Base-by-base conservation (phyloP, 371 early-diverging fungal genomes). In the Mortierella sp. region DNA sequence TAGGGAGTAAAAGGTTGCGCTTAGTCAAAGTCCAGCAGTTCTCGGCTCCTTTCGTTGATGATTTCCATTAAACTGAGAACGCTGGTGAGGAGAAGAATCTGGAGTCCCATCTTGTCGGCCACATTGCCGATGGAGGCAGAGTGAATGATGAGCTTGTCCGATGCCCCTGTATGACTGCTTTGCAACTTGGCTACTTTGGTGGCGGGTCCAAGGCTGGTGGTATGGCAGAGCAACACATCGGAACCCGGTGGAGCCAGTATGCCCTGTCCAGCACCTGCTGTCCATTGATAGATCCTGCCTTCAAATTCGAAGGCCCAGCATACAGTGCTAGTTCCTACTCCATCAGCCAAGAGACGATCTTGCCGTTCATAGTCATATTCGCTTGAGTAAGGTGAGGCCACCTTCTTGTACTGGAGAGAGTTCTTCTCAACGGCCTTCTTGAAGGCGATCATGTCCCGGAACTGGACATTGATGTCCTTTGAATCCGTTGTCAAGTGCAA, bases 231-330 rank as follows among this genome's bases (percentile, higher is more conserved):
- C 10, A 74, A 51, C 16, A 74, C 64, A 40, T 74, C 74, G 1
- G 67, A 67, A 6, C 74, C 74, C 21, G 74, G 74, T 1, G 74
- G 74, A 7, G 74, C 74, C 44, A 58, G 24, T 48, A 74, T 74
- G 5, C 74, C 74, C n/a, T 74, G 74, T 1, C 74, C 68, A 37
- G 37, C 55, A 6, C 74, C 74, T 21, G 74, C 68, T 8, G 74
- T 74, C 74, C 74, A 74, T 19, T 74, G 67, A 41, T 63, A 74
- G 28, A 74, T 74, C 49, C 53, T 62, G 21, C 74, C 74, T 34
- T 74, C 74, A 48, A 74, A 74, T 39, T 74, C 74, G 34, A 74
- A 74, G 22, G 74, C 74, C 74, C 74, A 74, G 60, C 74, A 74
- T 29, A 55, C 46, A 21, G 17, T 51, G 44, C 54, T 54, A 7